Conservation (phyloP, 768 basidiomycete species). For the Agaricus sinodeliciosus region DNA sequence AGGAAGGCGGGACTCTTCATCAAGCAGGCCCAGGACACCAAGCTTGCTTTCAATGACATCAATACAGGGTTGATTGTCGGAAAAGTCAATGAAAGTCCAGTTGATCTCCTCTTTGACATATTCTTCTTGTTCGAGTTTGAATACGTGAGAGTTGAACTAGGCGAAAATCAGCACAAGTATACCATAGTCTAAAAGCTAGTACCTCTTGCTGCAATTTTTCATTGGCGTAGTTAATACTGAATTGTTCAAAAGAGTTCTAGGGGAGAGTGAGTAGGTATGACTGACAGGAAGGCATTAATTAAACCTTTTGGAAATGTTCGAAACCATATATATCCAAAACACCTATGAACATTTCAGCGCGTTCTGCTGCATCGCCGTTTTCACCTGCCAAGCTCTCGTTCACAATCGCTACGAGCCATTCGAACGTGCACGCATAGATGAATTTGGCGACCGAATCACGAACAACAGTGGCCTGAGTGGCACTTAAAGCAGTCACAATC, state of each 20-base stretch:
- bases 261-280: conserved; percentile 3
- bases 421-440: conserved; percentile 97
- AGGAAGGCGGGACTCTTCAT: conserved; percentile 96
- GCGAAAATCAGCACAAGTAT: conserved; percentile 10
- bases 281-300: neutral
- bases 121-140: conserved; percentile 99
- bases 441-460: conserved; percentile 97
- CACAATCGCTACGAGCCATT: conserved; percentile 96
- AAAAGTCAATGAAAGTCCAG: conserved; percentile 99
- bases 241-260: conserved; percentile 92
- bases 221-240: conserved; percentile 99
- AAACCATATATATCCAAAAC: conserved; percentile 98
- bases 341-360: conserved; percentile 98
- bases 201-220: conserved; percentile 98
- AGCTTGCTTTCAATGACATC: conserved; percentile 97
- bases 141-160: conserved; percentile 98
- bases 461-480: conserved; percentile 87
- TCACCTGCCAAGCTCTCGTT: conserved; percentile 98
- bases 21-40: conserved; percentile 88
- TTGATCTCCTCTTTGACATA: conserved; percentile 98
- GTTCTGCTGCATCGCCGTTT: conserved; percentile 80
- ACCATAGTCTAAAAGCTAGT: conserved; percentile 12
- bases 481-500: conserved; percentile 83
- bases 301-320: conserved; percentile 92
- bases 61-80: conserved; percentile 98